Percentiles rank a stretch among this genome's conserved stretches.
Evolutionary conservation across 2,329 filamentous ascomycete species (phyloP).

Genomic region (Simplicillium sp.): DNA sequence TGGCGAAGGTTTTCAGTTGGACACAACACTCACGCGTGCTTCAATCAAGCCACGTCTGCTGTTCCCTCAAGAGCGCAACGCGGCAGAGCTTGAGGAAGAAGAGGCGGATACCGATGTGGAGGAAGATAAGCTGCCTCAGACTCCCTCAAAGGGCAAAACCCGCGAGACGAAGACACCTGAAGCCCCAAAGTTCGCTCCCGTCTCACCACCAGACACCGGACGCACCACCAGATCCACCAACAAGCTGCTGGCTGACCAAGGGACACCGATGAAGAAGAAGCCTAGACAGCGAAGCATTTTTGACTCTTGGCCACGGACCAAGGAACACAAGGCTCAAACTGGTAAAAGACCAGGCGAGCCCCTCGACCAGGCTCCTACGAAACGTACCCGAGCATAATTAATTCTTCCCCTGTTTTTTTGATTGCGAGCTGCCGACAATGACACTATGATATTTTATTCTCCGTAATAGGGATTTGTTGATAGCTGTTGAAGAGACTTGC

Average conservation of each 20-base stretch:
- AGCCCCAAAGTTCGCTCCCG: conserved; percentile 45
- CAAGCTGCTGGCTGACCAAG: conserved; percentile 32
- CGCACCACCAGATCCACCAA: conserved; percentile 48
- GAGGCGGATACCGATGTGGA: conserved; percentile 53
- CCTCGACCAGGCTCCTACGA: conserved; percentile 19
- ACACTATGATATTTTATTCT: conserved; percentile 2
- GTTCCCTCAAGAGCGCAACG: conserved; percentile 46
- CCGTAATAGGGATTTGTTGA: not conserved
- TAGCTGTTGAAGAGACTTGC: too few relatives aligned
- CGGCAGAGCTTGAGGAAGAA: conserved; percentile 41
- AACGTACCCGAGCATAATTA: conserved; percentile 24
- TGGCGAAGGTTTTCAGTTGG: conserved; percentile 23
- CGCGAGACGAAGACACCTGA: conserved; percentile 36
- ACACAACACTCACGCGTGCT: conserved; percentile 51
- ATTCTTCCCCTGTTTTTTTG: conserved; percentile 1
- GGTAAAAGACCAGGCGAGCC: conserved; percentile 30
- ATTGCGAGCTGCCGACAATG: not conserved
- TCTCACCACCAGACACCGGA: conserved; percentile 53
- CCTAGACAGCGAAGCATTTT: conserved; percentile 46
- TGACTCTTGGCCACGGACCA: conserved; percentile 59
- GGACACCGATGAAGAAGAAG: conserved; percentile 29
- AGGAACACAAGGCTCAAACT: conserved; percentile 40
- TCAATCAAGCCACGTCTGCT: conserved; percentile 63
- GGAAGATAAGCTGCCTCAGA: conserved; percentile 26
- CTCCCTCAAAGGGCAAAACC: conserved; percentile 24